Conservation (phyloP, 768 basidiomycete species). For the Suillus lakei region DNA sequence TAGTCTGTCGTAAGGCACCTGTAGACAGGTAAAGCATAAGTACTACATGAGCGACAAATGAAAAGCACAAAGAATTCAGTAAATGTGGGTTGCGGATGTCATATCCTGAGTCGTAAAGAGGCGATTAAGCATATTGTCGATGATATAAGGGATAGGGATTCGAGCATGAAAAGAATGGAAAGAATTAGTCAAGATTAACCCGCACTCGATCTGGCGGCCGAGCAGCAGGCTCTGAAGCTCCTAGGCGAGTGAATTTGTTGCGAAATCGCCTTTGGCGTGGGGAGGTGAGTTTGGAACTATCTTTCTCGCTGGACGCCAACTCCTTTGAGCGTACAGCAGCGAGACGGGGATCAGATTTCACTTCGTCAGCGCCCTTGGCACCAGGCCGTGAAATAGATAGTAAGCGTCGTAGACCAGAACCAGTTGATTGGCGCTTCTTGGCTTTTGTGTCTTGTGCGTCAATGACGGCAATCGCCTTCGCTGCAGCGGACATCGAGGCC, state of each 20-base stretch:
- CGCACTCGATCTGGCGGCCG: constrained; percentile 41
- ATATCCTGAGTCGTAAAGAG: constrained; percentile 2
- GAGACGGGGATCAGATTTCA: constrained; percentile 27
- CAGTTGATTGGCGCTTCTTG: constrained; percentile 30
- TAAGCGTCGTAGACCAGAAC: constrained; percentile 37
- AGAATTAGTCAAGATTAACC: constrained; percentile 38
- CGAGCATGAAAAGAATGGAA: constrained; percentile 20
- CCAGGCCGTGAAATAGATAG: constrained; percentile 36
- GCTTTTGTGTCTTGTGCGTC: constrained; percentile 53
- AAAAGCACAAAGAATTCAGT: constrained; percentile 5
- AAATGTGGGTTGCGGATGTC: not conserved
- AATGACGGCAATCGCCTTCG: constrained; percentile 66
- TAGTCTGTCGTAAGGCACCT: constrained; percentile 4
- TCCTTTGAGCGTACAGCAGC: constrained; percentile 33
- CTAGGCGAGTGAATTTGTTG: constrained; percentile 31
- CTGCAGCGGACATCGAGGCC: constrained; percentile 48
- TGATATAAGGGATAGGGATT: constrained; percentile 4
- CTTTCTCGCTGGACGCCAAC: constrained; percentile 19
- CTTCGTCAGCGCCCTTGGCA: constrained; percentile 34
- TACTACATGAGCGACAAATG: constrained; percentile 1
- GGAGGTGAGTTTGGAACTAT: constrained; percentile 8
- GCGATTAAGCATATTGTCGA: not conserved
- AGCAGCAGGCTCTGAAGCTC: constrained; percentile 30
- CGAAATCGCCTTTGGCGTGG: constrained; percentile 33
- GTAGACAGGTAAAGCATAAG: constrained; percentile 7